Percentiles rank a stretch among this genome's conserved stretches.
These are phyloP conservation scores for Erysimum pusillum DNA, from an alignment of 441 rosid genomes.

Conservation along the genomic window DNA sequence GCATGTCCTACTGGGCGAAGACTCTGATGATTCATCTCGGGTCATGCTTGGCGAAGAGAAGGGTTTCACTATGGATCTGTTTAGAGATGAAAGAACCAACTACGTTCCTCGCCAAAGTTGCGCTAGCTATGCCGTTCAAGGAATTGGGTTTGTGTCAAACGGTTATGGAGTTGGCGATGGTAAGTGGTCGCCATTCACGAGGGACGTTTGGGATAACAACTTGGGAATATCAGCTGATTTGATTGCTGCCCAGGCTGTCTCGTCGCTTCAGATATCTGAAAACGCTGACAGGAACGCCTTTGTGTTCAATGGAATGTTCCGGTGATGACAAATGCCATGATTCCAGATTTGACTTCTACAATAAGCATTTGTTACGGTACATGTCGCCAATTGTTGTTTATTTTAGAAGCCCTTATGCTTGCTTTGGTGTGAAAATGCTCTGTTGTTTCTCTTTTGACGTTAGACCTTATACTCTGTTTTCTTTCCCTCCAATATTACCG, in stretches of 20 bases:
- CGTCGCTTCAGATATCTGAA: conserved; percentile 82
- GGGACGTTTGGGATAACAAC: conserved; percentile 57
- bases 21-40: conserved; percentile 79
- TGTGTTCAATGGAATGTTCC: conserved; percentile 64
- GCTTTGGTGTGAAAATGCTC: conserved; percentile 27
- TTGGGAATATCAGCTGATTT: conserved; percentile 66
- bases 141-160: conserved; percentile 64
- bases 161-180: conserved; percentile 55
- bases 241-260: conserved; percentile 89
- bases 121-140: conserved; percentile 55
- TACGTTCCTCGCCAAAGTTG: conserved; percentile 51
- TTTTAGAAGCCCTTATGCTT: conserved; percentile 13
- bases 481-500: background rate
- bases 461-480: background rate
- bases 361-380: background rate
- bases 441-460: conserved; percentile 8
- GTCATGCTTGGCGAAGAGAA: conserved; percentile 61
- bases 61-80: conserved; percentile 56
- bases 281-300: conserved; percentile 60
- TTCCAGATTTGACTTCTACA: conserved; percentile 1
- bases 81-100: conserved; percentile 53
- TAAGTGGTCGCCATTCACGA: conserved; percentile 64
- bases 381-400: background rate
- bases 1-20: conserved; percentile 87
- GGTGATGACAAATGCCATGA: conserved; percentile 44